Conservation (phyloP, 345 rosid genomes). For the Limnanthes douglasii region DNA sequence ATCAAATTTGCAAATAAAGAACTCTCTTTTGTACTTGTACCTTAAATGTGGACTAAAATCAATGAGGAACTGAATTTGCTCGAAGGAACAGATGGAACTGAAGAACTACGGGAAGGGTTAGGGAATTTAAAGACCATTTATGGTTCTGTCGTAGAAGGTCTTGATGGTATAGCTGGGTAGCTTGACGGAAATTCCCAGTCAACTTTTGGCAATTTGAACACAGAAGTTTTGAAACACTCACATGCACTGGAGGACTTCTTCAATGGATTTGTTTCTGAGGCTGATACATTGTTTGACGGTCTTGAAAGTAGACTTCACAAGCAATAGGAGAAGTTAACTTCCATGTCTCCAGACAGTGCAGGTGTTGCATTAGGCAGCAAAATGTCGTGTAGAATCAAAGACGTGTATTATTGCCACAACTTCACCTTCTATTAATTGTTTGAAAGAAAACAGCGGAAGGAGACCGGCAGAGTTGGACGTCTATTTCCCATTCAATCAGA, state of each 20-base stretch:
- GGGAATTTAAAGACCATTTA: conserved; percentile 46
- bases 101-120: conserved; percentile 54
- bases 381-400: too few relatives aligned
- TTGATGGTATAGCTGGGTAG: conserved; percentile 58
- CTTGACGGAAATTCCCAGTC: conserved; percentile 58
- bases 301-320: conserved; percentile 64
- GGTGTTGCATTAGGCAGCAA: too few relatives aligned
- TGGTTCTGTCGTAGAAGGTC: conserved; percentile 51
- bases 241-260: conserved; percentile 62
- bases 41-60: conserved; percentile 26
- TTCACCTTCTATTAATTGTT: too few relatives aligned
- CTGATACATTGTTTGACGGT: conserved; percentile 56
- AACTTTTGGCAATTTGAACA: conserved; percentile 52
- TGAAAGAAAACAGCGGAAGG: too few relatives aligned
- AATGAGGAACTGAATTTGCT: conserved; percentile 25
- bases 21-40: conserved; percentile 36
- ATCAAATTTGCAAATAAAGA: conserved; percentile 16
- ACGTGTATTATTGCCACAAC: too few relatives aligned
- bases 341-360: too few relatives aligned
- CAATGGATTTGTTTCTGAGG: conserved; percentile 67
- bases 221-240: conserved; percentile 73
- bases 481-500: too few relatives aligned
- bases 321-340: conserved; percentile 66
- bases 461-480: too few relatives aligned
- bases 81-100: conserved; percentile 22